Evolutionary conservation across 2,329 filamentous ascomycete genomes (phyloP).

Genomic region (Thielaviopsis ethacetica): DNA sequence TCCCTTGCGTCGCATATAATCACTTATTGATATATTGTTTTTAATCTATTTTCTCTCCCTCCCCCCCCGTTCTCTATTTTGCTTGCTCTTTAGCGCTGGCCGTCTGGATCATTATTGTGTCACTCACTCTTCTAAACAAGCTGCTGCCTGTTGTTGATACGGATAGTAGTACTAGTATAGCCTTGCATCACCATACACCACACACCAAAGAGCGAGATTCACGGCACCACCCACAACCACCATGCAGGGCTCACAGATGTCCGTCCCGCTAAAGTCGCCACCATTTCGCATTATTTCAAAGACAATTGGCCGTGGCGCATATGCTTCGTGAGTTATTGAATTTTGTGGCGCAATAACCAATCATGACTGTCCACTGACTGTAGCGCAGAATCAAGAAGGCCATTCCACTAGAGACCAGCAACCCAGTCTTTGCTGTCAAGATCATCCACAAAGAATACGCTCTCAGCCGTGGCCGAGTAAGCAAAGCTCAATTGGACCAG

Average conservation of each 20-base stretch:
- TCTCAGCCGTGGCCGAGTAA: conserved; percentile 72
- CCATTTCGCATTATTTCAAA: conserved; percentile 92
- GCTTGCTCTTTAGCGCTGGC: too few species aligned
- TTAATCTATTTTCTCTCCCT: too few species aligned
- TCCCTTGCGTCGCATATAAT: too few species aligned
- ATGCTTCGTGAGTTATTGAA: conserved; percentile 60
- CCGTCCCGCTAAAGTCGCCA: conserved; percentile 67
- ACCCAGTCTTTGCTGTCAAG: conserved; percentile 87
- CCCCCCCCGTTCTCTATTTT: too few species aligned
- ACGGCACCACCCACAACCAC: not conserved
- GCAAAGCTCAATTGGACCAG: conserved; percentile 75
- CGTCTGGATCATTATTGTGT: not conserved
- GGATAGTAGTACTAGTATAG: not conserved
- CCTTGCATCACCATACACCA: too few species aligned
- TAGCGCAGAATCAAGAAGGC: conserved; percentile 81
- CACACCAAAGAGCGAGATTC: too few species aligned
- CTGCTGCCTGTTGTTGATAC: not conserved
- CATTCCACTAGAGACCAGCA: conserved; percentile 48
- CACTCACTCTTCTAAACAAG: not conserved
- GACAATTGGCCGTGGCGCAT: conserved; percentile 90
- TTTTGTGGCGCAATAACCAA: conserved; percentile 10
- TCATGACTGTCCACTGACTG: not conserved
- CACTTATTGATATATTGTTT: too few species aligned
- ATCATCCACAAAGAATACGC: conserved; percentile 98
- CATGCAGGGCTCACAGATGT: conserved; percentile 51